These are phyloP conservation scores for Ogataea siamensis DNA, from an alignment of 805 yeast species.

Conservation along the genomic window DNA sequence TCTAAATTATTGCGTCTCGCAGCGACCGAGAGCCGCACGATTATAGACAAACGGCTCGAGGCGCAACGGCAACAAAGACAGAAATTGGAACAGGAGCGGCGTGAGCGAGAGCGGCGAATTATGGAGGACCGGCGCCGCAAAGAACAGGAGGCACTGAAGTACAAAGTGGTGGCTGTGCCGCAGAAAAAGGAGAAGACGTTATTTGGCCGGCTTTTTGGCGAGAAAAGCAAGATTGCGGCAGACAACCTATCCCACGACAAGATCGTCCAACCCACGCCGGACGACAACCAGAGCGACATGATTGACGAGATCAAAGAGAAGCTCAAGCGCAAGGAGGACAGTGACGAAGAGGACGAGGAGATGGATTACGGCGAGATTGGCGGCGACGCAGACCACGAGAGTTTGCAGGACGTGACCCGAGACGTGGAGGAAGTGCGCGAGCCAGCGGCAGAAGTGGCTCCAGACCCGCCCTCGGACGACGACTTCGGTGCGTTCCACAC, in stretches of 20 bases:
- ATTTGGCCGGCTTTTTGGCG: slow-evolving; percentile 27
- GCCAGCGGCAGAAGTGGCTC: background rate
- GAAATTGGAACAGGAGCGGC: slow-evolving; percentile 20
- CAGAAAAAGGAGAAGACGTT: slow-evolving; percentile 20
- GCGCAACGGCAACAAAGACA: slow-evolving; percentile 14
- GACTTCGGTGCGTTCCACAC: slow-evolving; percentile 1
- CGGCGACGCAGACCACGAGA: slow-evolving; percentile 5
- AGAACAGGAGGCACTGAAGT: slow-evolving; percentile 25
- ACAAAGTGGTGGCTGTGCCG: slow-evolving; percentile 11
- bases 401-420: slow-evolving; percentile 2
- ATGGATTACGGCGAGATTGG: slow-evolving; percentile 19
- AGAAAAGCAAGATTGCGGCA: slow-evolving; percentile 31
- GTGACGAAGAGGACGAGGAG: slow-evolving; percentile 13
- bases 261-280: slow-evolving; percentile 3
- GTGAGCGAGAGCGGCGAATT: slow-evolving; percentile 26
- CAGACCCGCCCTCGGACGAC: background rate
- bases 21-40: slow-evolving; percentile 16
- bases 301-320: slow-evolving; percentile 10
- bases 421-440: background rate
- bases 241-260: slow-evolving; percentile 28
- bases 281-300: slow-evolving; percentile 5
- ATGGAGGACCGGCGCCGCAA: slow-evolving; percentile 18
- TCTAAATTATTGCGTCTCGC: slow-evolving; percentile 24
- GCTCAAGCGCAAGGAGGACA: slow-evolving; percentile 10
- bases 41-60: slow-evolving; percentile 24